Conservation (phyloP, 257 asterid genomes). For the Solanum pennellii region DNA sequence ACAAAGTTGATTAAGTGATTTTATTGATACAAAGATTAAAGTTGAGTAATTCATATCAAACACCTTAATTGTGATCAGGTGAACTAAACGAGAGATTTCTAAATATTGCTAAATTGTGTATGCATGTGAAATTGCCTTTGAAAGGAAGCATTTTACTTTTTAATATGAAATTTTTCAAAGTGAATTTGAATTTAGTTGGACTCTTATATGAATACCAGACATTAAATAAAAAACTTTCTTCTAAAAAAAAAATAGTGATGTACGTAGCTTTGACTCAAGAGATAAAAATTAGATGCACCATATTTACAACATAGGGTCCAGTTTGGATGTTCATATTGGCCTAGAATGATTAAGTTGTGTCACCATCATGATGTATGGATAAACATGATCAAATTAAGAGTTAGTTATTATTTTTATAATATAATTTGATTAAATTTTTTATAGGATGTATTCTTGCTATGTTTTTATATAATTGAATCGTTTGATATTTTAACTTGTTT, state of each 20-base stretch:
- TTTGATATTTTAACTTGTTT: neutral
- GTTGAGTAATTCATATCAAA: neutral
- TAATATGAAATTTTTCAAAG: too few relatives aligned
- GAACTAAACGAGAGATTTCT: neutral
- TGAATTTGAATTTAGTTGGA: too few relatives aligned
- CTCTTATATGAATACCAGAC: too few relatives aligned
- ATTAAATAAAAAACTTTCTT: too few relatives aligned
- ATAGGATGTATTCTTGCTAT: neutral
- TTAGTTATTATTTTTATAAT: neutral
- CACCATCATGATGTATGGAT: neutral
- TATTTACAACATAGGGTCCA: neutral
- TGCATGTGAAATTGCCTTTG: too few relatives aligned
- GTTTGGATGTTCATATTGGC: neutral
- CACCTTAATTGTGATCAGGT: neutral
- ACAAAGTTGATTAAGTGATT: neutral
- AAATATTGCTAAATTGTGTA: neutral
- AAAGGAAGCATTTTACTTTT: too few relatives aligned
- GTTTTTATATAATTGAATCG: neutral
- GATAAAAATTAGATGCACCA: neutral
- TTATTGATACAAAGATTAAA: too few relatives aligned
- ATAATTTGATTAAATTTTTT: neutral
- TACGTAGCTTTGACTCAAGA: too few relatives aligned
- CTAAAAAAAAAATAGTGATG: too few relatives aligned
- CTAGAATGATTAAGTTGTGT: neutral
- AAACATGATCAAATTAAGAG: neutral